phyloP scores from a whole-genome alignment of 345 rosid species.

The Eucalyptus caleyi region DNA sequence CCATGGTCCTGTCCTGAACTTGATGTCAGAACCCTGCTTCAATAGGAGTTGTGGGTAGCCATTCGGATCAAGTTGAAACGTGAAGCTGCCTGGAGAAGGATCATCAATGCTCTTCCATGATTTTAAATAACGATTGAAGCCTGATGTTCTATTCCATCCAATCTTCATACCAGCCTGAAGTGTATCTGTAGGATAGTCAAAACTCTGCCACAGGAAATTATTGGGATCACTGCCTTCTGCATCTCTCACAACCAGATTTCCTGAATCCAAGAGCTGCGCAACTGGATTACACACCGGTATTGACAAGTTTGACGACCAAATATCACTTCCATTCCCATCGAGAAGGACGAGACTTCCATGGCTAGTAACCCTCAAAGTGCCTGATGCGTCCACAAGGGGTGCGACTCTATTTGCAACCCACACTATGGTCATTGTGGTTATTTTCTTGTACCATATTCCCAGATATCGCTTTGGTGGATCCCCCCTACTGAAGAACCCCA shows the following conservation, averaged over 20 bases:
- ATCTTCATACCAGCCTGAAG: conserved; percentile 34
- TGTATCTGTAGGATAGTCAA: conserved; percentile 33
- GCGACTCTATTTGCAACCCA: conserved; percentile 8
- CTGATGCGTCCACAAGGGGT: neutral
- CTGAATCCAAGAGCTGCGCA: conserved; percentile 27
- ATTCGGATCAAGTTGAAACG: neutral
- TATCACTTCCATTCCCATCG: neutral
- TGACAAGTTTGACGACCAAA: neutral
- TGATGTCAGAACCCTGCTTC: neutral
- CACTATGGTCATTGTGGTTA: neutral
- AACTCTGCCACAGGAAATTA: conserved; percentile 47
- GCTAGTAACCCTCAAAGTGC: neutral
- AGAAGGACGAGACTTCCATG: neutral
- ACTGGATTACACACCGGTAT: neutral
- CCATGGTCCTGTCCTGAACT: conserved; percentile 23
- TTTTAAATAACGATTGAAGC: neutral
- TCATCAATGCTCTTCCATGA: conserved; percentile 27
- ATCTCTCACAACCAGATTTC: conserved; percentile 28
- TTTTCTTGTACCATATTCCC: conserved; percentile 17
- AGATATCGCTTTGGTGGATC: conserved; percentile 1
- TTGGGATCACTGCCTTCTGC: neutral
- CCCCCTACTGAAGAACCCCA: conserved; percentile 13
- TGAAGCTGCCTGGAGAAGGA: conserved; percentile 13
- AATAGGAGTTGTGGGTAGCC: conserved; percentile 20
- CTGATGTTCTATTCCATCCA: conserved; percentile 18